Conservation (phyloP, 2,329 filamentous ascomycete species). For the Fusarium sulawesiense region DNA sequence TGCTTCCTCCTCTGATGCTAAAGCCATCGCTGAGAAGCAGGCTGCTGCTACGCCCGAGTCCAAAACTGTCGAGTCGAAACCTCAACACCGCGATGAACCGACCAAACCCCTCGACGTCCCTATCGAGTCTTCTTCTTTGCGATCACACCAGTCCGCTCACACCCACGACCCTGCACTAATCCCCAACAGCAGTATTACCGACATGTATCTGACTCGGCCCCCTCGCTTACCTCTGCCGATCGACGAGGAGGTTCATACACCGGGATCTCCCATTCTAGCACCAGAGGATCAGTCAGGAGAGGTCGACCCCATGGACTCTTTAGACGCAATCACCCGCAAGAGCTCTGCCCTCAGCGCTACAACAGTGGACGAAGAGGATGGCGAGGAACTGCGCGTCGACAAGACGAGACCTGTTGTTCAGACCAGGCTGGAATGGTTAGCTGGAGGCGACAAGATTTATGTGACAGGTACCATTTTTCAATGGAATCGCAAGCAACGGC, state of each 20-base stretch:
- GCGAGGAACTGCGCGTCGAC: slow-evolving; percentile 80
- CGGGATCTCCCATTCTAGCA: slow-evolving; percentile 88
- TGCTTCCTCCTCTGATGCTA: slow-evolving; percentile 35
- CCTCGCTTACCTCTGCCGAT: slow-evolving; percentile 93
- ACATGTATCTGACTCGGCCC: slow-evolving; percentile 76
- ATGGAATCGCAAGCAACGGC: slow-evolving; percentile 93
- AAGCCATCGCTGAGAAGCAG: slow-evolving; percentile 22
- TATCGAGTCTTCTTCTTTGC: slow-evolving; percentile 53
- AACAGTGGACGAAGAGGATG: slow-evolving; percentile 80
- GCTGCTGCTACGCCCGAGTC: slow-evolving; percentile 13
- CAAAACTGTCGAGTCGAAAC: slow-evolving; percentile 24
- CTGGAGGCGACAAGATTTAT: slow-evolving; percentile 88
- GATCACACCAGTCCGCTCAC: slow-evolving; percentile 53
- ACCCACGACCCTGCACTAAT: slow-evolving; percentile 57
- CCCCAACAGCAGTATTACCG: slow-evolving; percentile 68
- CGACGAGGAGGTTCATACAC: slow-evolving; percentile 88
- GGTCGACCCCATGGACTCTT: slow-evolving; percentile 62
- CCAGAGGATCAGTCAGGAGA: slow-evolving; percentile 67
- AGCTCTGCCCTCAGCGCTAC: slow-evolving; percentile 70
- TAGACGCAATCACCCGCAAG: slow-evolving; percentile 63
- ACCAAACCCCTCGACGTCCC: slow-evolving; percentile 71
- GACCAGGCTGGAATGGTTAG: slow-evolving; percentile 86
- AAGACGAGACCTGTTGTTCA: slow-evolving; percentile 83
- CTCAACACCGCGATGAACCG: slow-evolving; percentile 50
- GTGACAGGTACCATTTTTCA: slow-evolving; percentile 97